Evolutionary conservation across 352 stramenopile genomes (phyloP).

Genomic region (Phytopythium montanum): DNA sequence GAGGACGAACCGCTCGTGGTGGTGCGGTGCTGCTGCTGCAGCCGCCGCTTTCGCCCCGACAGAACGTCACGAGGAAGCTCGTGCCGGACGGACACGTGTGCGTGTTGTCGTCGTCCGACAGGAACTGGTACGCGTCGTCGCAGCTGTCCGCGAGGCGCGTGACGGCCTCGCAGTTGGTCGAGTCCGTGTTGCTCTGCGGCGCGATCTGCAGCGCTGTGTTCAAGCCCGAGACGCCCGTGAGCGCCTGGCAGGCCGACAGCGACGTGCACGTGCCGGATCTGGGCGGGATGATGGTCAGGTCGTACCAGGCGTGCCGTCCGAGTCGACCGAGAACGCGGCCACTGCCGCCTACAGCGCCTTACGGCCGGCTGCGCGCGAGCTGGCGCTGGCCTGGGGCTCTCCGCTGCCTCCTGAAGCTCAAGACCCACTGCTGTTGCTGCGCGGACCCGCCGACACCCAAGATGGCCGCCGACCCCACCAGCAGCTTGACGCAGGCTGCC

Average conservation of each 20-base stretch:
- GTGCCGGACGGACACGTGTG: constrained; percentile 48
- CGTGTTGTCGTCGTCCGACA: constrained; percentile 58
- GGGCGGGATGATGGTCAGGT: no score
- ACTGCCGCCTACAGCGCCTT: no score
- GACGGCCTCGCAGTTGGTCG: constrained; percentile 35
- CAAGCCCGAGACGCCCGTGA: constrained; percentile 54
- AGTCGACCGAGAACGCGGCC: no score
- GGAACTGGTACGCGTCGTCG: constrained; percentile 54
- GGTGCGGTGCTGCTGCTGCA: constrained; percentile 22
- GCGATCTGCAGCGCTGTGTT: constrained; percentile 62
- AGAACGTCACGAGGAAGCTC: constrained; percentile 66
- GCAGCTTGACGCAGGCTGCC: constrained; percentile 29
- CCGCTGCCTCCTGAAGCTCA: no score
- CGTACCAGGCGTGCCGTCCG: no score
- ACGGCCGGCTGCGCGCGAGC: no score
- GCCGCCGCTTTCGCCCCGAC: constrained; percentile 35
- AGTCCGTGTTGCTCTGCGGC: constrained; percentile 36
- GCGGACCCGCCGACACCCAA: background rate
- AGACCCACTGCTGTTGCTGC: no score
- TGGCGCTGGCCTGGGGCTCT: no score
- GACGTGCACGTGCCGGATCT: no score
- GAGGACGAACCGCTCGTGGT: no score
- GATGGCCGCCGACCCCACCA: constrained; percentile 5
- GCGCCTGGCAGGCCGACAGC: no score
- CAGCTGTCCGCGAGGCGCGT: constrained; percentile 50